Percentiles rank a stretch among this genome's conserved stretches.
Conservation (phyloP, 208 protist species). For the Tritrichomonas foetus region DNA sequence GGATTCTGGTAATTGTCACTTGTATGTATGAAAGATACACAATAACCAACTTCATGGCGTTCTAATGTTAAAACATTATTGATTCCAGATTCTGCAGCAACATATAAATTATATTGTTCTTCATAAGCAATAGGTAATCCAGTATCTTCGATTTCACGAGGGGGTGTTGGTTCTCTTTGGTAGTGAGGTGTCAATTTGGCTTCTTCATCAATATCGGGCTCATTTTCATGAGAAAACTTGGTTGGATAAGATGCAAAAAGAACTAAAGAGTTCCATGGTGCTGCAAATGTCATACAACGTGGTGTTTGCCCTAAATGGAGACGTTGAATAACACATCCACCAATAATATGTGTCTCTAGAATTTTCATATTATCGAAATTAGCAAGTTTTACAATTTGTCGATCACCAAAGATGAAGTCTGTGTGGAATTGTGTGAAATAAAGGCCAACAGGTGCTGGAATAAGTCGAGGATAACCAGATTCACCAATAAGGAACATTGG, state of each 20-base stretch:
- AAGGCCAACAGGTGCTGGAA: neutral
- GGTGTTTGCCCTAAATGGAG: neutral
- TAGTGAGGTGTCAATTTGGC: neutral
- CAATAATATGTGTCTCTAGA: neutral
- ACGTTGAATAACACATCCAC: neutral
- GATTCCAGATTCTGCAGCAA: neutral
- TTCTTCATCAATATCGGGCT: conserved; percentile 12
- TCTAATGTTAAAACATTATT: neutral
- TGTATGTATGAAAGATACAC: neutral
- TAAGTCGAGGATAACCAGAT: neutral
- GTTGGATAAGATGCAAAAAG: neutral
- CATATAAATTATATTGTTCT: neutral
- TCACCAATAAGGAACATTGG: conserved; percentile 2
- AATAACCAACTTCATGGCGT: neutral
- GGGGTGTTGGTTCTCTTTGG: neutral
- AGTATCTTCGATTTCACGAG: too few species aligned
- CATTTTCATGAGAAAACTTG: neutral
- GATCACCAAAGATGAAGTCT: neutral
- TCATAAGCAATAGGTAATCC: neutral
- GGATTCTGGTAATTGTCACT: neutral
- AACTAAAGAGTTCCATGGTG: neutral
- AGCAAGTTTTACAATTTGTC: neutral
- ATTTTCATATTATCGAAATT: neutral
- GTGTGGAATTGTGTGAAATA: neutral
- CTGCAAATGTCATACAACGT: neutral